Base-by-base conservation (phyloP, 2,329 filamentous ascomycete species). In the Botrytis tulipae region DNA sequence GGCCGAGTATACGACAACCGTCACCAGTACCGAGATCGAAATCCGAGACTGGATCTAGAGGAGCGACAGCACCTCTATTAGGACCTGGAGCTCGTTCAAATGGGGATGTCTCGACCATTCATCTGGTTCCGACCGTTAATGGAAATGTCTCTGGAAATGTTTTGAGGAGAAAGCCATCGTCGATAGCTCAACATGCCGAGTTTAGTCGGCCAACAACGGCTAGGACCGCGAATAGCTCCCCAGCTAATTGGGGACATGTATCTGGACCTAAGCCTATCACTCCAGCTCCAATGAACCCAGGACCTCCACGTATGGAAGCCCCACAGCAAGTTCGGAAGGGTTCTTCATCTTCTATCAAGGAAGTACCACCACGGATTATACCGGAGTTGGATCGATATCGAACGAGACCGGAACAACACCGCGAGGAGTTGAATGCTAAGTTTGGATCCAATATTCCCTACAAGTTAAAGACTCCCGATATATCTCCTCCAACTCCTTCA, bases 401-500 rank as follows among this genome's bases (percentile, higher is more conserved):
- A 76, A 83, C 86, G 72, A 79, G 85, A 68, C 82, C 83, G 69
- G 82, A 83, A 8, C 83, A 83, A 0, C 78, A 80, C 20, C 78
- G 79, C n/a, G 79, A 35, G 42, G 48, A 63, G 18, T 46, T 63
- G 57, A 75, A 80, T 76, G 76, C 82, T 77, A 80, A 80, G 73
- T 76, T 81, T 70, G 75, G 82, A 46, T 79, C 84, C 60, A 87
- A 88, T 65, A 79, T 87, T 29, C 87, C 87, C 5, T 87, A 88
- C 76, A 87, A 86, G 59, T 81, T 91, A 35, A 85, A 89, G 44
- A 91, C 89, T 4, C 88, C 92, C 71, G 87, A 92, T 77, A 84
- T 92, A 9, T 89, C 90, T n/a, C 88, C 90, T 10, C 89, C 89
- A 14, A 91, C 89, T 9, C 90, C 91, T n/a, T 83, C 89, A 12